Base-by-base conservation (phyloP, 768 basidiomycete species). In the Amanita rubescens region DNA sequence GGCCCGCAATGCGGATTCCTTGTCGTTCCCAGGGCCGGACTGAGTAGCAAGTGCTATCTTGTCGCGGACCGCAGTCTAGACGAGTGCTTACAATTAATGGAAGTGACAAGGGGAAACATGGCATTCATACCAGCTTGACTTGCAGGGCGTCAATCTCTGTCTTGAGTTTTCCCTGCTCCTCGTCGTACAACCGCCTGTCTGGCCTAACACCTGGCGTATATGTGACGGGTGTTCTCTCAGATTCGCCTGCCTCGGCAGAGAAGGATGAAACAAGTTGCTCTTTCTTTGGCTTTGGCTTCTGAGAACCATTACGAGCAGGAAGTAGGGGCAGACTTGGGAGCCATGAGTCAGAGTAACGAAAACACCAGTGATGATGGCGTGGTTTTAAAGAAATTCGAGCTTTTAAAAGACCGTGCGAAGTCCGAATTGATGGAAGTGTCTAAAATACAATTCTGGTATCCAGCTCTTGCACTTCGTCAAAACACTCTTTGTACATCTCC, bases 401-500 rank as follows among this genome's bases (percentile, higher is more conserved):
- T n/a, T n/a, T n/a, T n/a, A n/a, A 25, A 24, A 41, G 54, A 27
- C 42, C 43, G 60, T 62, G 46, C 27, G 55, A 46, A 51, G 27
- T 30, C 27, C 27, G 27, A 8, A 8, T 30, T 30, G 27, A 8
- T 8, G 27, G 8, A 30, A 30, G 43, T 27, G 45, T 34, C 65
- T 77, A 88, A 64, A 88, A 84, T 57, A 83, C 71, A 62, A 90
- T 72, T 56, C 79, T 76, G 49, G 80, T 76, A 70, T 91, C 84
- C 58, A 95, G 71, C 65, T 82, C 85, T 69, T 82, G 81, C 49
- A 97, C 90, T 72, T 97, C 95, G 64, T 78, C 76, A 62, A 77
- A 82, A 63, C 90, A 87, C 65, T 96, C 92, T 41, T 89, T 82
- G 68, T 94, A 94, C 56, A 88, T 69, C 63, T 91, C 88, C 65